These are phyloP conservation scores for Hanseniaspora vineae DNA, from an alignment of 805 yeast species.

Conservation along the genomic window DNA sequence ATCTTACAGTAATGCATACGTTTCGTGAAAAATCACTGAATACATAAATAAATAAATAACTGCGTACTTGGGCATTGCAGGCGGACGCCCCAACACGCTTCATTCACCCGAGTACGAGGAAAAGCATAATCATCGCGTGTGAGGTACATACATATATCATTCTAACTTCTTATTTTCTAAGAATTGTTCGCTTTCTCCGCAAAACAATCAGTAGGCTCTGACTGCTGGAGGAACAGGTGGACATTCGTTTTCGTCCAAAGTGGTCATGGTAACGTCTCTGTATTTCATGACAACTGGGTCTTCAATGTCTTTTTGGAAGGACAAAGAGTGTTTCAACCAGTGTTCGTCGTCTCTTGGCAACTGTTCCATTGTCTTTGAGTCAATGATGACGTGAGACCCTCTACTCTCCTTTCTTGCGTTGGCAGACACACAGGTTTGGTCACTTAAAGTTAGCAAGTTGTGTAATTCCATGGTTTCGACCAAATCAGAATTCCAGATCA, in stretches of 20 bases:
- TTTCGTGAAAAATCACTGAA: too few relatives aligned
- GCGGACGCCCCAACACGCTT: too few relatives aligned
- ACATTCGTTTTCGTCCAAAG: constrained; percentile 87
- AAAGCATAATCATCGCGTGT: too few relatives aligned
- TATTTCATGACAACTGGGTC: constrained; percentile 63
- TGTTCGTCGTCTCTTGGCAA: constrained; percentile 91
- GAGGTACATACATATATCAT: too few relatives aligned
- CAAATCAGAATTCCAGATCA: constrained; percentile 97
- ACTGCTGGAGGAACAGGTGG: constrained; percentile 93
- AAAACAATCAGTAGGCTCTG: constrained; percentile 61
- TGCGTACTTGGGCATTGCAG: too few relatives aligned
- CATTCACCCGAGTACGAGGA: too few relatives aligned
- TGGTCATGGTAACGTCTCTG: constrained; percentile 71
- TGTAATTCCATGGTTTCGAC: constrained; percentile 94
- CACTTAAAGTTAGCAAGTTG: constrained; percentile 92
- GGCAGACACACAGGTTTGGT: constrained; percentile 89
- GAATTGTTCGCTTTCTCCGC: too few relatives aligned
- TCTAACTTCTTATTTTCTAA: too few relatives aligned
- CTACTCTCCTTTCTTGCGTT: constrained; percentile 94
- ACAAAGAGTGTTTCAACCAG: constrained; percentile 97
- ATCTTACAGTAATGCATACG: too few relatives aligned
- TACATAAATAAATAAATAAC: too few relatives aligned
- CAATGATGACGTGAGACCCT: constrained; percentile 63
- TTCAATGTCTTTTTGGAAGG: constrained; percentile 73
- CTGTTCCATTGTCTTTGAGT: constrained; percentile 72